Conservation (phyloP, 371 early-diverging fungal species). For the Smittium culicis region DNA sequence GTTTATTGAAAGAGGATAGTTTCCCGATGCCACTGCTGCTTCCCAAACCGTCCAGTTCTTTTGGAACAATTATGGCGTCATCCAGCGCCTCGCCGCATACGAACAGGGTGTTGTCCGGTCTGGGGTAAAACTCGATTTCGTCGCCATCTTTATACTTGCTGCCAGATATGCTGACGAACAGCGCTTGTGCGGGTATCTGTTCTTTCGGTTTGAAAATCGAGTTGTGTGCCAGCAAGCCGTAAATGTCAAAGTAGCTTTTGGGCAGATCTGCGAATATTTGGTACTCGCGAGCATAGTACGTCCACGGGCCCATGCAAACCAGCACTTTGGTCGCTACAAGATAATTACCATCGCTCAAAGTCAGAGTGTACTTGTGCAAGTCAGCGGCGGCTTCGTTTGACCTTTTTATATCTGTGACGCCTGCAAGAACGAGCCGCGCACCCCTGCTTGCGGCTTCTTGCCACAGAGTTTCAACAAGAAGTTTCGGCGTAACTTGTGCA, state of each 20-base stretch:
- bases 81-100: slow-evolving; percentile 45
- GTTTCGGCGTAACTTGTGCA: slow-evolving; percentile 12
- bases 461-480: slow-evolving; percentile 9
- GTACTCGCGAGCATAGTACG: slow-evolving; percentile 23
- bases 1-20: slow-evolving; percentile 21
- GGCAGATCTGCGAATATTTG: slow-evolving; percentile 27
- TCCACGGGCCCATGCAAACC: slow-evolving; percentile 31
- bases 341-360: slow-evolving; percentile 19
- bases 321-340: slow-evolving; percentile 27
- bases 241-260: slow-evolving; percentile 26
- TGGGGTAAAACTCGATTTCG: slow-evolving; percentile 34
- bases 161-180: slow-evolving; percentile 30
- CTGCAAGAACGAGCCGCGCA: slow-evolving; percentile 13
- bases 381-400: slow-evolving; percentile 6
- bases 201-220: slow-evolving; percentile 21
- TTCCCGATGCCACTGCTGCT: slow-evolving; percentile 27
- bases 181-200: slow-evolving; percentile 26
- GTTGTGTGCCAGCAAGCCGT: slow-evolving; percentile 30
- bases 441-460: slow-evolving; percentile 8
- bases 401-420: slow-evolving; percentile 12
- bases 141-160: slow-evolving; percentile 30
- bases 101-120: slow-evolving; percentile 51
- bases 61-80: slow-evolving; percentile 35
- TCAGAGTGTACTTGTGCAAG: slow-evolving; percentile 18
- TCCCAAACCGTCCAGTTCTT: slow-evolving; percentile 29